Conservation (phyloP, 2,329 filamentous ascomycete genomes). For the Dactylellina sp. region DNA sequence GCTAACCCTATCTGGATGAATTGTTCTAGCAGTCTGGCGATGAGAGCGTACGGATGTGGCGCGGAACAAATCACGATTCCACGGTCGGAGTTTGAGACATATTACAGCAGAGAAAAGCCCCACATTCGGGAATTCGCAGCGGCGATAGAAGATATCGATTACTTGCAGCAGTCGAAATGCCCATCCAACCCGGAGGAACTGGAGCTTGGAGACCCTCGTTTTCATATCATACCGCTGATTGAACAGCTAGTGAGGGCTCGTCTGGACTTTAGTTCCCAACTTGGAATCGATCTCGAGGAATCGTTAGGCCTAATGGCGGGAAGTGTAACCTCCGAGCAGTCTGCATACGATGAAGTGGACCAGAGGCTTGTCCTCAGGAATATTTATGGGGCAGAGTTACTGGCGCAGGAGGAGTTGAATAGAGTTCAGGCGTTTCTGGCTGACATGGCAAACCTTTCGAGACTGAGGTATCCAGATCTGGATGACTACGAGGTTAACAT, state of each 20-base stretch:
- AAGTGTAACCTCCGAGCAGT: not conserved
- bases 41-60: constrained; percentile 29
- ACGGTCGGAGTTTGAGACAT: constrained; percentile 5
- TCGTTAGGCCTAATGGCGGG: not conserved
- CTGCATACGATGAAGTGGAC: constrained; percentile 17
- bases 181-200: constrained; percentile 17
- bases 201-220: constrained; percentile 7
- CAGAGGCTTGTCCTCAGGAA: not conserved
- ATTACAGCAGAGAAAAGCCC: not conserved
- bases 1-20: not conserved
- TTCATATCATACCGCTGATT: constrained; percentile 33
- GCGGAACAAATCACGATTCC: constrained; percentile 4
- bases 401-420: constrained; percentile 11
- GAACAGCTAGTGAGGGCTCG: not conserved
- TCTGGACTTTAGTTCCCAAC: not conserved
- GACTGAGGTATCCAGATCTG: constrained; percentile 31
- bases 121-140: constrained; percentile 5
- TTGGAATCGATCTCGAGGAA: constrained; percentile 2
- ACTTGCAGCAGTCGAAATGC: constrained; percentile 31
- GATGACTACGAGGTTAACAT: constrained; percentile 15
- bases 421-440: constrained; percentile 22
- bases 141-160: constrained; percentile 38
- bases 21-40: constrained; percentile 5
- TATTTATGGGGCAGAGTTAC: not conserved
- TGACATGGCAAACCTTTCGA: constrained; percentile 13